Evolutionary conservation across 352 stramenopile species (phyloP).

Genomic region (Phytophthora pluvialis): DNA sequence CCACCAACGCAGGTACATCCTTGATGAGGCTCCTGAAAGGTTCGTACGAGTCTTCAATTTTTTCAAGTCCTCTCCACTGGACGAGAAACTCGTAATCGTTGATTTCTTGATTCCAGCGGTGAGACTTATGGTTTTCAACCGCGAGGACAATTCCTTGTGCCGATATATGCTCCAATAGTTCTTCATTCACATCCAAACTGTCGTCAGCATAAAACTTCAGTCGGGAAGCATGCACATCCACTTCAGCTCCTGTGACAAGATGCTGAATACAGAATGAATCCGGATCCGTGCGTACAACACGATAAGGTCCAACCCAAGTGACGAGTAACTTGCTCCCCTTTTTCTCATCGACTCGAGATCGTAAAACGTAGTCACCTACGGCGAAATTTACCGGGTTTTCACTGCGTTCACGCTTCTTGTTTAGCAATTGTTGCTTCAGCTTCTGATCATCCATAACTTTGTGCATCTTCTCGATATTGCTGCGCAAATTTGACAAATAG

Average conservation of each 20-base stretch:
- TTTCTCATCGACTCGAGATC: conserved; percentile 14
- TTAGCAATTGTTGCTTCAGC: conserved; percentile 8
- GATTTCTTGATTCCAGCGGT: conserved; percentile 1
- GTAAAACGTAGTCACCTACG: conserved; percentile 12
- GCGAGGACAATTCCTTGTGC: conserved; percentile 8
- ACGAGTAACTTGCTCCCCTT: conserved; percentile 14
- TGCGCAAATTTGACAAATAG: background rate
- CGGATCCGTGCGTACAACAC: conserved; percentile 1
- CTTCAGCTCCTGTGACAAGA: conserved; percentile 9
- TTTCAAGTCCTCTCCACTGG: conserved; percentile 3
- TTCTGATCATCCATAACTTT: background rate
- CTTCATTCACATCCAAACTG: conserved; percentile 5
- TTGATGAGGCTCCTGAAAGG: too few relatives aligned
- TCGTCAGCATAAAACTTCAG: conserved; percentile 17
- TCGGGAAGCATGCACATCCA: conserved; percentile 11
- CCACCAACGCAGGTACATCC: too few relatives aligned
- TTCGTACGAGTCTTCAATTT: conserved; percentile 16
- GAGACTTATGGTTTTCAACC: background rate
- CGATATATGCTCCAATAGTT: conserved; percentile 9
- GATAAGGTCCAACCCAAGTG: conserved; percentile 15
- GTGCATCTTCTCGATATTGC: conserved; percentile 12
- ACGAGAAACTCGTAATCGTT: conserved; percentile 11
- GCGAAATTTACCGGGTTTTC: conserved; percentile 16
- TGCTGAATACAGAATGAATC: conserved; percentile 14
- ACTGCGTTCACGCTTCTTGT: conserved; percentile 6